These are phyloP conservation scores for Epichloe aotearoae DNA, from an alignment of 2,329 filamentous ascomycete genomes.

Conservation along the genomic window DNA sequence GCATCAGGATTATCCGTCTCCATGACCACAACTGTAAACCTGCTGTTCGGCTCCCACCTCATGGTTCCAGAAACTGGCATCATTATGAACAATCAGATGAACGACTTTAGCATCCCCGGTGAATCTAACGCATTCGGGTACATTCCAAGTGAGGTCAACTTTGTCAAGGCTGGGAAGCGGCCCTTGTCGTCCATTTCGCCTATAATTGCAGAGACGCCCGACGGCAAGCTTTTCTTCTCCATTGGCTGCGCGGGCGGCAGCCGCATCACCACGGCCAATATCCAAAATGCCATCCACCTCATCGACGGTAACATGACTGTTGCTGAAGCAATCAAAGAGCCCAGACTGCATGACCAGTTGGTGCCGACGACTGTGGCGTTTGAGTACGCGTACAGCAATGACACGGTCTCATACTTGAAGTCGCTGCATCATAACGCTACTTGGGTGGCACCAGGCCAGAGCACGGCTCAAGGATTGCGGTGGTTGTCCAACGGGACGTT, in stretches of 20 bases:
- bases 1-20: conserved; percentile 58
- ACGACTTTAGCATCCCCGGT: conserved; percentile 68
- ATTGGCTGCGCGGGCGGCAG: conserved; percentile 73
- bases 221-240: conserved; percentile 56
- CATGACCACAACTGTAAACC: conserved; percentile 69
- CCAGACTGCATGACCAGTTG: conserved; percentile 73
- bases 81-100: conserved; percentile 52
- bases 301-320: conserved; percentile 53
- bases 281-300: conserved; percentile 65
- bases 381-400: conserved; percentile 60
- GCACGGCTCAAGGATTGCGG: conserved; percentile 60
- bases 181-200: conserved; percentile 68
- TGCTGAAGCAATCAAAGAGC: conserved; percentile 49
- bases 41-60: conserved; percentile 62
- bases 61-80: conserved; percentile 73
- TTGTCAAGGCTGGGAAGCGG: conserved; percentile 60
- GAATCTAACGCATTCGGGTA: conserved; percentile 64
- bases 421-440: conserved; percentile 61
- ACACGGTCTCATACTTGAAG: conserved; percentile 52
- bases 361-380: conserved; percentile 55
- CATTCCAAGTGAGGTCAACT: conserved; percentile 62
- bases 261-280: conserved; percentile 68
- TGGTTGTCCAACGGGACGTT: conserved; percentile 52
- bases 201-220: conserved; percentile 58
- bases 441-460: conserved; percentile 52